phyloP scores from a whole-genome alignment of 768 basidiomycete genomes.

The Symmetrospora coprosmae region DNA sequence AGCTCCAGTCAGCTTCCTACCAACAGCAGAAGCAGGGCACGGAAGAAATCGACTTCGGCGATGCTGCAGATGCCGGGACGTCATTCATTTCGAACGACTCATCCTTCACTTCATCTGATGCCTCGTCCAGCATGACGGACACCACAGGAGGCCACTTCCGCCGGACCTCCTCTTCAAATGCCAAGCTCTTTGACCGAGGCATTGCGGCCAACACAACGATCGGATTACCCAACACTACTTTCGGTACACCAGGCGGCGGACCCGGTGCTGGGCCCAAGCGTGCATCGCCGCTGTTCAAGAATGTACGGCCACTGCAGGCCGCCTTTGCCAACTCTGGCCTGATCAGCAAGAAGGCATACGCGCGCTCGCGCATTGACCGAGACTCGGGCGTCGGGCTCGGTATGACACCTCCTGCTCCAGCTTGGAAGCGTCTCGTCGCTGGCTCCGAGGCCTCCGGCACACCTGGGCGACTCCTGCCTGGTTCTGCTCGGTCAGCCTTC shows the following conservation, averaged over 20 bases:
- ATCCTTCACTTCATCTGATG: no score
- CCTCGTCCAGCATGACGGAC: no score
- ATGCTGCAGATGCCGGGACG: no score
- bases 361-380: conserved; percentile 19
- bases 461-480: no score
- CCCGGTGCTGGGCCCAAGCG: conserved; percentile 19
- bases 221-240: not conserved
- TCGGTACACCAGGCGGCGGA: not conserved
- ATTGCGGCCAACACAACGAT: not conserved
- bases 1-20: no score
- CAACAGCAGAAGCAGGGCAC: no score
- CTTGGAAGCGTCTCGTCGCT: conserved; percentile 14
- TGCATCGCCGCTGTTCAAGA: conserved; percentile 32
- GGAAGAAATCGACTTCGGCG: no score
- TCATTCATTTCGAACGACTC: no score
- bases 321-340: conserved; percentile 40
- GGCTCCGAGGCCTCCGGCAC: conserved; percentile 23
- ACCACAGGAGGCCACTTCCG: not conserved
- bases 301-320: conserved; percentile 33
- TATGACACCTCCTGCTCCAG: conserved; percentile 1
- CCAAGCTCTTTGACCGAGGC: not conserved
- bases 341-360: conserved; percentile 38
- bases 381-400: conserved; percentile 21
- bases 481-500: no score
- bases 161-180: not conserved